Evolutionary conservation across 805 yeast species (phyloP).

Genomic region (Wickerhamomyces tratensis): DNA sequence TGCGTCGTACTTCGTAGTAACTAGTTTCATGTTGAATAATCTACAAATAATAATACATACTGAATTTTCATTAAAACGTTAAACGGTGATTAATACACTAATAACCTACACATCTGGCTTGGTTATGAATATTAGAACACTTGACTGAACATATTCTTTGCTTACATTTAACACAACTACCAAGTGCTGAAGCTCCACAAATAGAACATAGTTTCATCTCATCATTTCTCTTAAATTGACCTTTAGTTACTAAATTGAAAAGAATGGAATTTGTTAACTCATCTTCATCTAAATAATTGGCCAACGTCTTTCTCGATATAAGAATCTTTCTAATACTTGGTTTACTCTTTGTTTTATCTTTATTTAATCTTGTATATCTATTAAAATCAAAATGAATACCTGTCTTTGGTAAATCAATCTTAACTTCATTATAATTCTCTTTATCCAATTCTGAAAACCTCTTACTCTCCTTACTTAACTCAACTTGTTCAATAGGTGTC

Average conservation of each 20-base stretch:
- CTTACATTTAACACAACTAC: conserved; percentile 31
- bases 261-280: conserved; percentile 24
- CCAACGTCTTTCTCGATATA: conserved; percentile 29
- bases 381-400: conserved; percentile 18
- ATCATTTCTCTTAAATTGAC: conserved; percentile 19
- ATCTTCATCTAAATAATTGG: conserved; percentile 32
- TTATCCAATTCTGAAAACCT: conserved; percentile 31
- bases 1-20: too few relatives aligned
- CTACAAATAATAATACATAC: too few relatives aligned
- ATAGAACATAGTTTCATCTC: conserved; percentile 33
- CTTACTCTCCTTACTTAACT: conserved; percentile 25
- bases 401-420: conserved; percentile 27
- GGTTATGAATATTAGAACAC: conserved; percentile 30
- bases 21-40: too few relatives aligned
- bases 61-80: too few relatives aligned
- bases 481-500: conserved; percentile 17
- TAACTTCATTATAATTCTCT: conserved; percentile 33
- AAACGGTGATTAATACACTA: neutral
- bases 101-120: conserved; percentile 31
- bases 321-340: conserved; percentile 22
- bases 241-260: conserved; percentile 20
- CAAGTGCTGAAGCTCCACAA: conserved; percentile 34
- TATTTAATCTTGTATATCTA: conserved; percentile 4
- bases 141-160: conserved; percentile 31
- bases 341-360: neutral